Evolutionary conservation across 768 basidiomycete genomes (phyloP).

Genomic region (Tulasnella sp.): DNA sequence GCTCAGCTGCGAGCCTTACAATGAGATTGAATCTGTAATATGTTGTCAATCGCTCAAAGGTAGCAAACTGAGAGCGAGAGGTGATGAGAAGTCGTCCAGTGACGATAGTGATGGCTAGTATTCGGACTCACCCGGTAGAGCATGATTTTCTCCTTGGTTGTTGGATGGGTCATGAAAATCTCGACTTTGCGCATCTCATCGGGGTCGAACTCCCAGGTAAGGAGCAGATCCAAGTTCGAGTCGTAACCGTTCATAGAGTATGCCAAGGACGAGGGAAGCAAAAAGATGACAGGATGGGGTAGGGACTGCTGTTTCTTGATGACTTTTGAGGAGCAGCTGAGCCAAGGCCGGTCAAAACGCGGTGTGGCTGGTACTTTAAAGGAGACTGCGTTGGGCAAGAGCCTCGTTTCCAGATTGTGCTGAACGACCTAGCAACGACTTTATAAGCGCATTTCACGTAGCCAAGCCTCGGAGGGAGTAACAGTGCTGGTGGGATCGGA

Average conservation of each 20-base stretch:
- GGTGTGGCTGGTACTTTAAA: background rate
- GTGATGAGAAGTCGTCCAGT: background rate
- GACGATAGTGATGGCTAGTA: background rate
- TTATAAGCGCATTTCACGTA: background rate
- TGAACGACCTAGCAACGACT: background rate
- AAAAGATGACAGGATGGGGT: background rate
- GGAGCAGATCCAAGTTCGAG: background rate
- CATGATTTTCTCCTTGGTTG: background rate
- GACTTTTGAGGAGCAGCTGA: background rate
- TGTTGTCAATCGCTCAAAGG: background rate
- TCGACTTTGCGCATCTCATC: conserved; percentile 4
- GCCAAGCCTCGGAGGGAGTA: background rate
- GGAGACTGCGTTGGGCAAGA: background rate
- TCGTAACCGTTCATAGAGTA: background rate
- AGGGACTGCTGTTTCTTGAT: background rate
- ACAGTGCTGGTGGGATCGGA: background rate
- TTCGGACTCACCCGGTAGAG: background rate
- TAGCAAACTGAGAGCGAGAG: background rate
- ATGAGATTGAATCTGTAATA: conserved; percentile 2
- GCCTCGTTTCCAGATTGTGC: background rate
- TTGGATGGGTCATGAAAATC: background rate
- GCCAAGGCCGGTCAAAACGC: background rate
- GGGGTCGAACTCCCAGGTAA: conserved; percentile 3
- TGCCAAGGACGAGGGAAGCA: background rate
- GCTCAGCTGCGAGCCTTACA: background rate